Percentiles rank a stretch among this genome's conserved stretches.
Conservation (phyloP, 768 basidiomycete genomes). For the Amanita rimosa region DNA sequence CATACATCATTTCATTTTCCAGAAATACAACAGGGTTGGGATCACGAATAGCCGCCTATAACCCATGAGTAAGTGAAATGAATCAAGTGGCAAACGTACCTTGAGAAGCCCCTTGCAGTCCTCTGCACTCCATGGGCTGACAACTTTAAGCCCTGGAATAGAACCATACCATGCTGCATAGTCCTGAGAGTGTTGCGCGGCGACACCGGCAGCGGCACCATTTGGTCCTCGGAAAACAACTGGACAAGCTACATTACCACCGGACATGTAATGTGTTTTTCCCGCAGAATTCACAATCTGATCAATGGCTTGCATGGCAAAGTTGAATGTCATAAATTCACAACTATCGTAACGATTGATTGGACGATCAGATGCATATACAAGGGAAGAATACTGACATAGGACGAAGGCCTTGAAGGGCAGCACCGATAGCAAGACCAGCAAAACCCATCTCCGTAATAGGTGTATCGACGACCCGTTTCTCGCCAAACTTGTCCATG, state of each 20-base stretch:
- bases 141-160: constrained; percentile 93
- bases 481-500: constrained; percentile 98
- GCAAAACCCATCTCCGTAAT: constrained; percentile 99
- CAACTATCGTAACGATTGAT: constrained; percentile 39
- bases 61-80: neutral
- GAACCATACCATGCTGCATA: constrained; percentile 93
- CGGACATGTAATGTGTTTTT: constrained; percentile 99
- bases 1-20: constrained; percentile 99
- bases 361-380: neutral
- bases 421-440: constrained; percentile 91
- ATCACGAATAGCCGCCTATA: constrained; percentile 89
- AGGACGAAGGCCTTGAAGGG: constrained; percentile 88
- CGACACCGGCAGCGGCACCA: constrained; percentile 96
- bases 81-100: constrained; percentile 28
- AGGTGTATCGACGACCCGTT: constrained; percentile 93
- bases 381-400: constrained; percentile 39
- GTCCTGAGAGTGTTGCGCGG: constrained; percentile 94
- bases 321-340: constrained; percentile 99
- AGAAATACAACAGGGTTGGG: constrained; percentile 98
- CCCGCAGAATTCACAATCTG: constrained; percentile 99
- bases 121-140: constrained; percentile 97
- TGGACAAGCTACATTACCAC: constrained; percentile 96
- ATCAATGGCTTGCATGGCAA: constrained; percentile 99
- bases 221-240: constrained; percentile 99
- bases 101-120: constrained; percentile 98